These are phyloP conservation scores for Rhamnella rubrinervis DNA, from an alignment of 331 rosid species.

Conservation along the genomic window DNA sequence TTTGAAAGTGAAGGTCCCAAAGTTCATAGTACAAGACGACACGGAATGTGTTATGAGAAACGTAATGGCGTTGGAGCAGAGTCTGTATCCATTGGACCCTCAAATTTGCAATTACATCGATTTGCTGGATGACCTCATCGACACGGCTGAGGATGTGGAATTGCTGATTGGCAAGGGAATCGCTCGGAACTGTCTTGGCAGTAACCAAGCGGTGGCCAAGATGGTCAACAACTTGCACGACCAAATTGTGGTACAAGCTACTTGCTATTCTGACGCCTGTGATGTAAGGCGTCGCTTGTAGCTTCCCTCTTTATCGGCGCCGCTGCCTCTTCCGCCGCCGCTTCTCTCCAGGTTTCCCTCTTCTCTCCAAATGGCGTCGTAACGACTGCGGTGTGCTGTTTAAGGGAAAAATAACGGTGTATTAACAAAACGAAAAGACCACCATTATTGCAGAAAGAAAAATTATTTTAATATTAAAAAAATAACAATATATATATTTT, in stretches of 20 bases:
- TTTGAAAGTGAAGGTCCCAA: slow-evolving; percentile 26
- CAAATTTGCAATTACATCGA: slow-evolving; percentile 33
- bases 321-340: no score
- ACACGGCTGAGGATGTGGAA: slow-evolving; percentile 1
- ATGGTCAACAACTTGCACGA: background rate
- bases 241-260: background rate
- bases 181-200: background rate
- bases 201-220: background rate
- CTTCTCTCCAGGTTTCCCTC: no score
- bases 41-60: slow-evolving; percentile 36
- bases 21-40: slow-evolving; percentile 21
- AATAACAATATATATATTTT: no score
- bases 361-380: no score
- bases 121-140: slow-evolving; percentile 25
- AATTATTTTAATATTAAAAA: no score
- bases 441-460: no score
- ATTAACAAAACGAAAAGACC: no score
- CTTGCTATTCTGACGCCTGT: background rate
- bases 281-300: no score
- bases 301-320: no score
- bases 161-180: background rate
- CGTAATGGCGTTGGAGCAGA: slow-evolving; percentile 34
- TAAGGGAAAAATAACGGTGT: no score
- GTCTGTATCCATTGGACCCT: background rate
- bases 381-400: no score